These are phyloP conservation scores for Apiospora kogelbergensis DNA, from an alignment of 2,329 filamentous ascomycete species.

Conservation along the genomic window DNA sequence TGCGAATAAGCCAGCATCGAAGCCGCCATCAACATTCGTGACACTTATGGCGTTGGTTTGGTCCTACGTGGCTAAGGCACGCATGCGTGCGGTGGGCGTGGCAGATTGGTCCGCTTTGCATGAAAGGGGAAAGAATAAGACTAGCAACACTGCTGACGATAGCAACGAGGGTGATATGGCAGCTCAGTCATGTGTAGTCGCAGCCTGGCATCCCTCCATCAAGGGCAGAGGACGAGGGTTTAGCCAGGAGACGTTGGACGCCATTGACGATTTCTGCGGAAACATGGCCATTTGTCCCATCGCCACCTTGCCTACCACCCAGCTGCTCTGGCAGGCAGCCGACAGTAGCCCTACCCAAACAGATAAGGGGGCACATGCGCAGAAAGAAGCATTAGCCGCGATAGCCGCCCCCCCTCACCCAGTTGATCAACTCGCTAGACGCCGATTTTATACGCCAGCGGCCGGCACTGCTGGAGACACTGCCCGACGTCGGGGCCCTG, in stretches of 20 bases:
- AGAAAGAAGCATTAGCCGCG: background rate
- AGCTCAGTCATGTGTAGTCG: background rate
- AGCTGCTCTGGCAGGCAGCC: background rate
- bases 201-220: background rate
- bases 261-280: background rate
- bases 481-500: conserved; percentile 23
- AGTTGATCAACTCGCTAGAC: background rate
- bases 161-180: background rate
- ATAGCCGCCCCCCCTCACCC: background rate
- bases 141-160: background rate
- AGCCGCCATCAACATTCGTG: background rate
- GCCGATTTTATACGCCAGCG: background rate
- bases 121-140: background rate
- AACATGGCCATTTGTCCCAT: background rate
- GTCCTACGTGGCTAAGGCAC: background rate
- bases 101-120: background rate
- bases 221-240: background rate
- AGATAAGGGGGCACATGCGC: too few species aligned
- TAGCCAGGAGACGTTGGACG: background rate
- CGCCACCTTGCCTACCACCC: background rate
- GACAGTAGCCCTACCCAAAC: background rate
- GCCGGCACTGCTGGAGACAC: background rate
- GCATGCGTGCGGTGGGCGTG: background rate
- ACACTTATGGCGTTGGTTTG: background rate
- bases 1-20: too few species aligned